Evolutionary conservation across 306 rosid species (phyloP).

Genomic region (Castanospermum australe): DNA sequence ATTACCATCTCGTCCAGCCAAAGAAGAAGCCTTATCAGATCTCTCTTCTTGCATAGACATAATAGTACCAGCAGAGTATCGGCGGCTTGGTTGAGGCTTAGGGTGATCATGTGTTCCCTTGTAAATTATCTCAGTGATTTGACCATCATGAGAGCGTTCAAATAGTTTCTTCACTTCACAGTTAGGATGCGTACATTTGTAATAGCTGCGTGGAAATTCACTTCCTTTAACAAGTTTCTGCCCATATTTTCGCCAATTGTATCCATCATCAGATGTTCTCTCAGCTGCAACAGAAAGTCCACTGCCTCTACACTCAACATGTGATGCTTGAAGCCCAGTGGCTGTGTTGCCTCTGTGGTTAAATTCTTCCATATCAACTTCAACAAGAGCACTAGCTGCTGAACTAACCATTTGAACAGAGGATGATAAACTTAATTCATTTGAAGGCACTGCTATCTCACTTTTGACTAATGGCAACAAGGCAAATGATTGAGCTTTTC

Average conservation of each 20-base stretch:
- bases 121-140: constrained; percentile 90
- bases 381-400: constrained; percentile 52
- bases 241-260: constrained; percentile 97
- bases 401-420: constrained; percentile 54
- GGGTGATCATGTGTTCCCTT: constrained; percentile 98
- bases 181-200: constrained; percentile 95
- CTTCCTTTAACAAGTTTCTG: constrained; percentile 96
- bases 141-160: constrained; percentile 94
- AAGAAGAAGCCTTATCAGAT: constrained; percentile 61
- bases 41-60: constrained; percentile 68
- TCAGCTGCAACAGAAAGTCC: constrained; percentile 53
- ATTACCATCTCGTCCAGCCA: constrained; percentile 76
- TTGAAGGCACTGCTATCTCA: constrained; percentile 58
- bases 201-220: constrained; percentile 98
- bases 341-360: constrained; percentile 51
- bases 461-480: constrained; percentile 57
- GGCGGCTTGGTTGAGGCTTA: constrained; percentile 89
- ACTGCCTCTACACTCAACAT: constrained; percentile 56
- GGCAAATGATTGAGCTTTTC: constrained; percentile 48
- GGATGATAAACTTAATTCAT: constrained; percentile 58
- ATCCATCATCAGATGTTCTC: constrained; percentile 81
- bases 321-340: constrained; percentile 55
- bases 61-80: constrained; percentile 61
- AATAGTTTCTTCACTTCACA: constrained; percentile 98
- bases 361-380: constrained; percentile 58